Base-by-base conservation (phyloP, 2,329 filamentous ascomycete species). In the Pseudopithomyces chartarum region DNA sequence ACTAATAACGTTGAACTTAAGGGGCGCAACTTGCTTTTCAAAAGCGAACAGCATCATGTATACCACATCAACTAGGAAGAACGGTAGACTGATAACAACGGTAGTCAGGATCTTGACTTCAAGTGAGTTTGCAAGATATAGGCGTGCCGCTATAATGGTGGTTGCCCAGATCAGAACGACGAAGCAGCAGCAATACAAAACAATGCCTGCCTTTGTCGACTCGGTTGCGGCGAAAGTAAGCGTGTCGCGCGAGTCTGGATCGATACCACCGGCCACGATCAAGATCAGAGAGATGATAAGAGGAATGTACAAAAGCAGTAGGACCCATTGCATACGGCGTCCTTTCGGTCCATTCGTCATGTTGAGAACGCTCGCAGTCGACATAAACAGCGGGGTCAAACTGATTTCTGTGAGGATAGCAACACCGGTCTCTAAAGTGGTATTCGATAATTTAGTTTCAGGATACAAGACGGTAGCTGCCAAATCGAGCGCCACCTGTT, bases 11-110 rank as follows among this genome's bases (percentile, higher is more conserved):
- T 74, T 74, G 63, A 74, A 74, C 10, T 57, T 57, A 60, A 68
- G 65, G 32, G 50, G 49, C 6, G 62, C 48, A 56, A 57, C 62
- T 57, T 68, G 63, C 19, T 59, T 59, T 46, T 74, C 71, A 23
- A 71, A 74, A 6, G 72, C 72, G 50, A 74, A 74, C 46, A 70
- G 73, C 68, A 73, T 74, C 70, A 74, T 74, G 53, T 74, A 74
- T 19, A 74, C 70, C 23, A 74, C 66, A 44, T 74, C 68, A 40
- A 73, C 71, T 20, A 74, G 60, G 44, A 73, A 74, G 55, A 74
- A 74, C 1, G 71, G 72, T 20, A 74, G 58, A 45, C 72, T 74
- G 23, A 73, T 42, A 15, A 73, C 72, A 5, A 74, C 70, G 0
- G 71, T 74, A 3, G 71, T 73, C 17, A 74, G 59, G 19, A 74